Evolutionary conservation across 192 early-diverging fungal species (phyloP), one percentile per base, ranked within the genome.

Genomic region (Coemansia sp.): DNA sequence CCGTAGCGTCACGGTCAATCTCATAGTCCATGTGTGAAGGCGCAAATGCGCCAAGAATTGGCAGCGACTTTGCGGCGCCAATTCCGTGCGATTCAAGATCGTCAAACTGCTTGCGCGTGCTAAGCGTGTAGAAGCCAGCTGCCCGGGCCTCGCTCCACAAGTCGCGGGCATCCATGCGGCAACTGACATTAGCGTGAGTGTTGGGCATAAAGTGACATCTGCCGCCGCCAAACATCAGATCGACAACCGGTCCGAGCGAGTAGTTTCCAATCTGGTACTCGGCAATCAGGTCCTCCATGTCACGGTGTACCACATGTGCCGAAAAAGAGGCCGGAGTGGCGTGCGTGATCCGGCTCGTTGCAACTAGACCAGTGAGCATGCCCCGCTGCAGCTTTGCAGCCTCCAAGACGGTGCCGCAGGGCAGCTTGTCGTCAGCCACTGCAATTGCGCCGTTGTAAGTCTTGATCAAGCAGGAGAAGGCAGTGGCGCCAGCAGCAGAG

Each of bases 401-500:
- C 67, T 99, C 97, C 34, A 99, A 72, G 3, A 99, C 75, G 0
- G 95, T 99, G 26, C 92, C 97, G 60, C 95, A 98, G 26, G 97
- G 92, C 7, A 57, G 54, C 22, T 87, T 82, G 65, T 90, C 85
- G 11, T 56, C 56, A 8, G 33, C 82, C 74, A 94, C 94, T 60
- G 78, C 93, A 58, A 99, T 93, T 10, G 92, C 97, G 32, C 89
- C 90, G 72, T 99, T 99, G 78, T 94, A 97, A 1, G 93, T 83
- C 76, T 99, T 99, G 27, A 87, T 67, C 12, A 80, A 87, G 70
- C 95, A 98, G 14, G 94, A 83, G 63, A 93, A 98, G 2, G 97
- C 97, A 1, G 97, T 99, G 0, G 95, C 97, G 8, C 95, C 97
- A 22, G 97, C 95, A 9, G 97, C 97, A 38, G 90, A 93, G 76